Base-by-base conservation (phyloP, 2,329 filamentous ascomycete species). In the Diaporthe longicolla region DNA sequence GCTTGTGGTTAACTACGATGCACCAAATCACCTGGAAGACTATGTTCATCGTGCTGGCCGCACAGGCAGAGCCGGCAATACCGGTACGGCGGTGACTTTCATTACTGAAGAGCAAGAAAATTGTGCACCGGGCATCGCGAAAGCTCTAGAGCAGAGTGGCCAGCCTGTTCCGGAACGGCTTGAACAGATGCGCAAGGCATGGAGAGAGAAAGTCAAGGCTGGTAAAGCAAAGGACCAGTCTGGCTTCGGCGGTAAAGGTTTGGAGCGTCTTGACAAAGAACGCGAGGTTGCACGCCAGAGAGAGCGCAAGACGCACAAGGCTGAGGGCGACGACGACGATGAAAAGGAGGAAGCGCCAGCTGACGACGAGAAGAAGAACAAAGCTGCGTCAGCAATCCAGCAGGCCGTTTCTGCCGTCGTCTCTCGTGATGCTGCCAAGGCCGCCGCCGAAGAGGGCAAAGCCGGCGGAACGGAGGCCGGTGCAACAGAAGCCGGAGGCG, bases 11-110 rank as follows among this genome's bases (percentile, higher is more conserved):
- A 98, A 98, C 84, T 98, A 95, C 81, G 95, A 98, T 80, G 94
- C 93, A 0, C 96, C 95, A 0, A 97, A 97, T 79, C 95, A 98
- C 84, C 84, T 98, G 76, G 97, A 99, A 84, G 97, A 98, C 81
- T 98, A 98, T 80, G 96, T 98, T 54, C 97, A 98, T 82, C 93
- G 97, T 76, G 95, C 94, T 72, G 97, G 97, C 63, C 94, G 97
- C 79, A 98, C 97, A 10, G 97, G 97, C 15, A 93, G 97, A 81
- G 97, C 97, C 59, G 97, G 97, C 54, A 97, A 98, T 80, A 98
- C 92, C 29, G 97, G 97, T 76, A 97, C 95, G 52, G 97, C 97
- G 0, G 94, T 99, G 68, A 99, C 97, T 0, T 98, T 98, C 80
- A 87, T 99, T 74, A 97, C 95, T 0, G 93, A 94, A 55, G 94